These are phyloP conservation scores for Taiwanofungus camphoratus DNA, from an alignment of 1,284 basidiomycete species.

Conservation along the genomic window DNA sequence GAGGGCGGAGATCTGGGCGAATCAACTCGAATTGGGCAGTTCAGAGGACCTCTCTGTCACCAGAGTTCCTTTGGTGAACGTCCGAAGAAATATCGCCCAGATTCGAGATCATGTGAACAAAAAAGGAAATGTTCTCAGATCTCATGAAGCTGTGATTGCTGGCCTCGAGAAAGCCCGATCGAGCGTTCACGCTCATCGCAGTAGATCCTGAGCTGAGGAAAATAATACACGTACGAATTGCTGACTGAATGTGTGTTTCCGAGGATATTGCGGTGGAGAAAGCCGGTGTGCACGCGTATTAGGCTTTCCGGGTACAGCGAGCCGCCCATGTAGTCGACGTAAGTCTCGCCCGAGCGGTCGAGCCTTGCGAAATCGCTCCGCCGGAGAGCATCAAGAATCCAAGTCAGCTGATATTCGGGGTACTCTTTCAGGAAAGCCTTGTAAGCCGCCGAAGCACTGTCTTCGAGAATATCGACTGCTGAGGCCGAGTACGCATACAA, in stretches of 20 bases:
- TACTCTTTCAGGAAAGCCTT: constrained; percentile 32
- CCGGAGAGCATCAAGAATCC: constrained; percentile 59
- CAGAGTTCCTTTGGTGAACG: too few relatives aligned
- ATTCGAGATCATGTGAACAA: too few relatives aligned
- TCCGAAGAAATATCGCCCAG: too few relatives aligned
- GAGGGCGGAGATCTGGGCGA: too few relatives aligned
- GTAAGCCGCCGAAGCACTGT: constrained; percentile 22
- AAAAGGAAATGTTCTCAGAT: too few relatives aligned
- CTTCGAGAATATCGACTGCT: constrained; percentile 25
- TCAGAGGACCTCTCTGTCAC: too few relatives aligned
- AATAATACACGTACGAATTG: constrained; percentile 47
- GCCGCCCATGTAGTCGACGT: constrained; percentile 82
- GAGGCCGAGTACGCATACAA: constrained; percentile 24
- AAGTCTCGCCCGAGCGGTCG: constrained; percentile 57
- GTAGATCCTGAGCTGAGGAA: neutral
- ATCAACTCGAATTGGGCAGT: too few relatives aligned
- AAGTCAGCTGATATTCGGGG: constrained; percentile 35
- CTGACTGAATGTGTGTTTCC: constrained; percentile 81
- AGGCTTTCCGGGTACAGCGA: constrained; percentile 72
- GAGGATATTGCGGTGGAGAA: constrained; percentile 58
- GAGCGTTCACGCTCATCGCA: too few relatives aligned
- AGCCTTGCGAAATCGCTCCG: constrained; percentile 64
- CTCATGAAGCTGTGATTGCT: too few relatives aligned
- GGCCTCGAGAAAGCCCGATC: too few relatives aligned
- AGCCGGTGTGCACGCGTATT: constrained; percentile 59